Evolutionary conservation across 441 rosid species (phyloP), one percentile per base, ranked within the genome.

Genomic region (Macaranga tanarius): DNA sequence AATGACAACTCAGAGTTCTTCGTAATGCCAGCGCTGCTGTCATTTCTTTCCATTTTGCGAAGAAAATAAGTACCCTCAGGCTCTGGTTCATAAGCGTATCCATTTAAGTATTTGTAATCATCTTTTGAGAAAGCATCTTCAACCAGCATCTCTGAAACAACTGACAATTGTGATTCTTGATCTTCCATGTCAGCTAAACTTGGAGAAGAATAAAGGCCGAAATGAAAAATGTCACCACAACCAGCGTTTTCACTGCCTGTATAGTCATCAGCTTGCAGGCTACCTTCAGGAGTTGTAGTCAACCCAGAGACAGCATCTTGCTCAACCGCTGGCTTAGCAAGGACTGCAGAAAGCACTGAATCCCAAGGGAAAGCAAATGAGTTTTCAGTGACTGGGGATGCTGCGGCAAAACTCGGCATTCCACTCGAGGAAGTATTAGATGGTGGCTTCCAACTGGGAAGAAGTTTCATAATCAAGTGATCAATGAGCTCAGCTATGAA

Each of bases 401-500:
- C 54, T 51, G 71, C 12, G 63, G 13, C 26, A 69, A 52, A 38
- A 56, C 74, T 47, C 23, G 56, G 76, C 34, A 67, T 69, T 52
- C 62, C 68, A 51, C 71, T 80, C 15, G 38, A 67, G 19, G 34
- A 64, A 50, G 51, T 51, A 47, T 45, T 67, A 31, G 74, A 72
- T 58, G 73, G 65, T 42, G 81, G 85, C 69, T 76, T 89, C 88
- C 89, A 81, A 61, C 80, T 55, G 42, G 86, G 85, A 65, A 79
- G 76, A 23, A 91, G 84, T 82, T 82, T 83, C 81, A 68, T 47
- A 34, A 92, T 85, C 82, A 85, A 73, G 66, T 65, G 73, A 72
- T 87, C 87, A 50, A 90, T 90, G 82, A 92, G 73, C 75, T 87
- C 93, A 8, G 88, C 83, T 26, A 90, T 82, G 61, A 76, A 81